These are phyloP conservation scores for Leishmania tarentolae DNA, from an alignment of 208 protist species.

Conservation along the genomic window DNA sequence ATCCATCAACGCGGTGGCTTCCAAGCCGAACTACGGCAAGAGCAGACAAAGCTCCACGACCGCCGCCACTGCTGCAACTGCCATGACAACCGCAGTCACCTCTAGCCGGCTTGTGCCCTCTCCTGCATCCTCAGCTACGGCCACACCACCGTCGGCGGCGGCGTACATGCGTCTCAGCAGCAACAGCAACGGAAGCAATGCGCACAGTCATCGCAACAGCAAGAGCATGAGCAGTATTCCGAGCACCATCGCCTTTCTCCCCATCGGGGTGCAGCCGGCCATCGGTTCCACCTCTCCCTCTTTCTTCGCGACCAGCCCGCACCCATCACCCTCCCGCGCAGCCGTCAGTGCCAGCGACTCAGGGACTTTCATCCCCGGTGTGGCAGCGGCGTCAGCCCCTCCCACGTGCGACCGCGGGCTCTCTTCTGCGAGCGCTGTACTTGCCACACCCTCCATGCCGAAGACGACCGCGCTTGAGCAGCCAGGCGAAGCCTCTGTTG, in stretches of 20 bases:
- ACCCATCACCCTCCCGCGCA: background rate
- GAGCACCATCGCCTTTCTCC: conserved; percentile 20
- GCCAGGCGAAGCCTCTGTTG: background rate
- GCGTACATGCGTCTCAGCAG: background rate
- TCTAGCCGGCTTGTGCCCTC: background rate
- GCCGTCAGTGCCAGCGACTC: background rate
- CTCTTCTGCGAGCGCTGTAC: background rate
- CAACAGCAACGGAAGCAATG: background rate
- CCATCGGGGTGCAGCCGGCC: conserved; percentile 23
- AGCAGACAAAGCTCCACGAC: background rate
- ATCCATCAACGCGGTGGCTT: background rate
- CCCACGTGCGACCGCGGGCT: background rate
- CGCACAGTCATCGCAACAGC: background rate
- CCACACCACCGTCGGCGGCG: background rate
- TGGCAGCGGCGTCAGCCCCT: background rate
- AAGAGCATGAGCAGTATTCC: background rate
- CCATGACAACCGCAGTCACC: background rate
- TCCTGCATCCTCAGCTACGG: background rate
- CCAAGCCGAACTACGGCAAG: background rate
- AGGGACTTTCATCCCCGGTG: background rate
- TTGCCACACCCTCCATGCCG: background rate
- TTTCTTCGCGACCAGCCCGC: background rate
- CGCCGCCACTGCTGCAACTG: background rate
- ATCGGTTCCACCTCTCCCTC: background rate
- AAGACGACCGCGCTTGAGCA: background rate